Percentiles rank a stretch among this genome's conserved stretches.
Evolutionary conservation across 2,329 filamentous ascomycete species (phyloP).

Genomic region (Monilinia vaccinii-corymbosi): DNA sequence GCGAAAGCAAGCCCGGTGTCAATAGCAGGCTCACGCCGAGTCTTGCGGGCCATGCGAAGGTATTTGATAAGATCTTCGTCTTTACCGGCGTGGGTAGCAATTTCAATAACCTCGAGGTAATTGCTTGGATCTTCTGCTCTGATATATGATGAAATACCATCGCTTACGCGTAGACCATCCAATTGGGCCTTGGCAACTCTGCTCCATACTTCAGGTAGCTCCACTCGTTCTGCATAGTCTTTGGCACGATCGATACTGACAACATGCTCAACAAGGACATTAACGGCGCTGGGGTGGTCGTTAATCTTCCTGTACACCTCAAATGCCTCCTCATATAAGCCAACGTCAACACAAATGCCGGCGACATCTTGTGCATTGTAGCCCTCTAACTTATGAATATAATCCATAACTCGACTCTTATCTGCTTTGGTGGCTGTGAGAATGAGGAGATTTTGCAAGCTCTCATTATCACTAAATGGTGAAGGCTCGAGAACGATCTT

Average conservation of each 20-base stretch:
- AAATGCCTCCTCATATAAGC: constrained; percentile 92
- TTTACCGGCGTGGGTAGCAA: constrained; percentile 89
- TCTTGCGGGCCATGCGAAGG: constrained; percentile 95
- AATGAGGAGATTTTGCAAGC: constrained; percentile 91
- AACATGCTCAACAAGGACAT: constrained; percentile 90
- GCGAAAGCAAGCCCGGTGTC: constrained; percentile 92
- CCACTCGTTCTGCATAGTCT: constrained; percentile 89
- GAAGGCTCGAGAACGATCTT: constrained; percentile 99
- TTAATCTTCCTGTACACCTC: constrained; percentile 98
- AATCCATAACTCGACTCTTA: constrained; percentile 89
- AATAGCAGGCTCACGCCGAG: constrained; percentile 82
- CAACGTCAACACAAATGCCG: constrained; percentile 85
- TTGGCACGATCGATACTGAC: constrained; percentile 97
- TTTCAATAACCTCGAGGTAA: constrained; percentile 93
- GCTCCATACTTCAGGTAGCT: constrained; percentile 94
- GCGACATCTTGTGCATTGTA: constrained; percentile 93
- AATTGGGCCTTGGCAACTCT: constrained; percentile 96
- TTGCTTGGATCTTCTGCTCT: constrained; percentile 89
- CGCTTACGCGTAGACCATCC: constrained; percentile 84
- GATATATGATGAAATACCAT: constrained; percentile 95
- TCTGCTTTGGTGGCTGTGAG: constrained; percentile 96
- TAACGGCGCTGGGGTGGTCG: constrained; percentile 77
- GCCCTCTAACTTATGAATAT: constrained; percentile 82
- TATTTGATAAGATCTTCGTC: constrained; percentile 96
- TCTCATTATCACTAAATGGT: constrained; percentile 94